These are phyloP conservation scores for Verticillium tricorpus DNA, from an alignment of 2,329 filamentous ascomycete genomes.

Conservation along the genomic window DNA sequence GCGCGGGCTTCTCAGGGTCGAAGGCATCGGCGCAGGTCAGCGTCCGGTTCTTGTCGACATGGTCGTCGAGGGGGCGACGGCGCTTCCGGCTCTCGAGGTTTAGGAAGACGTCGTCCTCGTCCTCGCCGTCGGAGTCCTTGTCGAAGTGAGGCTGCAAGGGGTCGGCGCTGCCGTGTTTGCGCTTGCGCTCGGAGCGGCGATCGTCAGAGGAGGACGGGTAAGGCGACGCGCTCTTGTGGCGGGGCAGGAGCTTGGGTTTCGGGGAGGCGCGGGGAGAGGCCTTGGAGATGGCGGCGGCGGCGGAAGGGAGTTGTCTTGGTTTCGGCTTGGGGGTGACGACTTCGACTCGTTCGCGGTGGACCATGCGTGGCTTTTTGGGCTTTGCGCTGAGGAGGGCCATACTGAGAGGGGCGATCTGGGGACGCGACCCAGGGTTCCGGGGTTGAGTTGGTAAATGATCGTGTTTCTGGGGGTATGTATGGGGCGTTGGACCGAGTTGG, in stretches of 20 bases:
- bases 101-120: constrained; percentile 32
- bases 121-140: constrained; percentile 46
- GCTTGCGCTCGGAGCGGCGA: constrained; percentile 10
- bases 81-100: constrained; percentile 43
- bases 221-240: constrained; percentile 36
- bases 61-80: constrained; percentile 35
- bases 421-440: neutral
- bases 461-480: neutral
- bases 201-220: constrained; percentile 28
- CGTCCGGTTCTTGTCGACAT: constrained; percentile 40
- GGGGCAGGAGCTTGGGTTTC: constrained; percentile 27
- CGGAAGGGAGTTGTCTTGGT: constrained; percentile 26
- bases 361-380: constrained; percentile 43
- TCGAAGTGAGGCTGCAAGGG: constrained; percentile 34
- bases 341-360: constrained; percentile 49
- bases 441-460: neutral
- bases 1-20: constrained; percentile 26
- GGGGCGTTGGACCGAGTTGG: neutral
- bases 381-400: constrained; percentile 35
- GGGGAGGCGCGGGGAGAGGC: constrained; percentile 34
- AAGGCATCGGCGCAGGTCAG: constrained; percentile 42
- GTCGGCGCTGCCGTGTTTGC: constrained; percentile 11
- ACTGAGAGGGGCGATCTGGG: neutral
- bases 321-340: constrained; percentile 33
- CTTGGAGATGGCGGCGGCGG: constrained; percentile 26